These are phyloP conservation scores for Triticum timopheevii DNA, from an alignment of 176 grass and related monocot species.

Conservation along the genomic window DNA sequence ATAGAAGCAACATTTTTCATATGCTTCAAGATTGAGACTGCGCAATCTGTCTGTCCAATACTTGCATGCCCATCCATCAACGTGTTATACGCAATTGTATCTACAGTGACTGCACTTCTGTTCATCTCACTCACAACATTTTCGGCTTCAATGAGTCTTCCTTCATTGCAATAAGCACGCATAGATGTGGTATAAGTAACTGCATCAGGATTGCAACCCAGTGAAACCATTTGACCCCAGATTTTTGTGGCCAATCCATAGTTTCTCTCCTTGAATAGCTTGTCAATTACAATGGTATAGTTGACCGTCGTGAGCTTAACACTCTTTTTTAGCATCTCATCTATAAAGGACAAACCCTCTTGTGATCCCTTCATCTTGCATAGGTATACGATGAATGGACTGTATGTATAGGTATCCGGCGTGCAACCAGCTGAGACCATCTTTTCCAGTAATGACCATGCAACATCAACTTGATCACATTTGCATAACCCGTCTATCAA, in stretches of 20 bases:
- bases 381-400: constrained; percentile 51
- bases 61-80: constrained; percentile 47
- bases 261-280: constrained; percentile 50
- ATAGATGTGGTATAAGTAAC: constrained; percentile 58
- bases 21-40: constrained; percentile 46
- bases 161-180: constrained; percentile 51
- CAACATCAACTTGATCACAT: constrained; percentile 42
- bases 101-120: constrained; percentile 31
- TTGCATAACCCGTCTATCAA: constrained; percentile 63
- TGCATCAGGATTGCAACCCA: constrained; percentile 50
- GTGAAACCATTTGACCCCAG: constrained; percentile 51
- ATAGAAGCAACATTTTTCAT: constrained; percentile 50
- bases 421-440: constrained; percentile 48
- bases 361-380: constrained; percentile 47
- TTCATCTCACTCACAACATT: constrained; percentile 51
- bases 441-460: constrained; percentile 45
- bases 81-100: constrained; percentile 58
- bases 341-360: constrained; percentile 50
- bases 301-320: constrained; percentile 42
- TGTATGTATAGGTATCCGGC: constrained; percentile 61
- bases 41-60: constrained; percentile 46
- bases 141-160: constrained; percentile 50
- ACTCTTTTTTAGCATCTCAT: constrained; percentile 54
- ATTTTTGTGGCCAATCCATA: constrained; percentile 45
- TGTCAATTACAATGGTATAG: constrained; percentile 64